Evolutionary conservation across 495 filamentous ascomycete genomes (phyloP), one percentile per base, ranked within the genome.

Genomic region (Penicillium waksmanii): DNA sequence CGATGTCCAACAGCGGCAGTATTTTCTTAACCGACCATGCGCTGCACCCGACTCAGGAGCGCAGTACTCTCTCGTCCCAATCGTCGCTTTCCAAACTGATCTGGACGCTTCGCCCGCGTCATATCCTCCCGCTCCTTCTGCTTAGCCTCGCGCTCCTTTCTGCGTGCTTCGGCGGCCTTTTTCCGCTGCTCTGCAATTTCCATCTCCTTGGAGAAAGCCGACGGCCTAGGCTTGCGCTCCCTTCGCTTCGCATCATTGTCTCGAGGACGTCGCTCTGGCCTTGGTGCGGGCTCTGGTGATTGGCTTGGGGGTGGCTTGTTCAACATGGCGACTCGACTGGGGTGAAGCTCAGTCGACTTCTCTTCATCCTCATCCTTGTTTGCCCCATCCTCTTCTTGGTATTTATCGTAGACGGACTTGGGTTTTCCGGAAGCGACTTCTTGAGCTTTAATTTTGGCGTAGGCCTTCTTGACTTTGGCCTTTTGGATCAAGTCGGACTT

Each of bases 391-490:
- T 68, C 61, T 33, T 63, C 53, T 43, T 62, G 65, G 52, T 72
- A 71, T 31, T 64, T 67, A 46, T 73, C 68, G 53, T 77, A 72
- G 38, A 70, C 61, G 8, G 72, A 72, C 57, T 67, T 76, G 51
- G 57, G 65, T 12, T 61, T 68, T 40, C 59, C 68, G 50, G 65
- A 60, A 12, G 69, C 71, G 34, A 73, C 67, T 71, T 85, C 83
- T 55, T 81, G 78, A 43, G 85, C 85, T 70, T 93, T 91, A 56
- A 96, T 76, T 73, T 97, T 98, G 64, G 87, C 89, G 71, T 96
- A 97, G 44, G 90, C 82, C 74, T 96, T 97, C 74, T 93, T 96
- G 49, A 96, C 82, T 74, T 97, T 96, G 64, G 94, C 93, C 73
- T 93, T 96, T 70, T 91, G 84, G 71, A 98, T 97, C 50, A 98